Evolutionary conservation across 495 filamentous ascomycete genomes (phyloP).

Genomic region (Neurospora sp.): DNA sequence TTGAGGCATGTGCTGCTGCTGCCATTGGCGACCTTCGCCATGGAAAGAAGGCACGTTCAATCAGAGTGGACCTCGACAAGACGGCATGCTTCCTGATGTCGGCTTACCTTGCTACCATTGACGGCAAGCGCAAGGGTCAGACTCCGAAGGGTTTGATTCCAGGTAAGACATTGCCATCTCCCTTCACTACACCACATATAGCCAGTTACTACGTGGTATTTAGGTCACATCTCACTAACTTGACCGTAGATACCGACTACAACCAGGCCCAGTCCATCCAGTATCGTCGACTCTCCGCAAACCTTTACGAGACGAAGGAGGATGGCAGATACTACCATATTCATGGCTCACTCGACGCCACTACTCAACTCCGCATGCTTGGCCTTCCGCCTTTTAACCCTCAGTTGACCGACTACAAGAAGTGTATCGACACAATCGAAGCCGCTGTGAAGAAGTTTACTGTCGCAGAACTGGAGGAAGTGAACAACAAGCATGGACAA

Average conservation of each 20-base stretch:
- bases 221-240: neutral
- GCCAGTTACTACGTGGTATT: neutral
- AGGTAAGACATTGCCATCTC: conserved; percentile 32
- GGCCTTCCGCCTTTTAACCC: conserved; percentile 54
- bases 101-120: conserved; percentile 61
- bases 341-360: conserved; percentile 66
- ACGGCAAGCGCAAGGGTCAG: conserved; percentile 52
- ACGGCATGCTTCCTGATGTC: conserved; percentile 60
- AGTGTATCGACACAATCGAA: conserved; percentile 59
- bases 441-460: conserved; percentile 53
- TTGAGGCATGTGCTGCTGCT: conserved; percentile 59
- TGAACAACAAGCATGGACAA: conserved; percentile 52
- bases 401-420: conserved; percentile 53
- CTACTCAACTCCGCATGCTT: conserved; percentile 59
- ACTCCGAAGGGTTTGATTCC: conserved; percentile 53
- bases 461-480: conserved; percentile 50
- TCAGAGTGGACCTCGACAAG: conserved; percentile 53
- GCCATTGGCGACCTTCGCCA: conserved; percentile 51
- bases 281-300: conserved; percentile 66
- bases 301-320: conserved; percentile 61
- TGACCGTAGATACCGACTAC: conserved; percentile 54
- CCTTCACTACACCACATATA: neutral
- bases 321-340: conserved; percentile 63
- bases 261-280: conserved; percentile 59
- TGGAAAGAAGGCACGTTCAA: conserved; percentile 25